Conservation (phyloP, 2,329 filamentous ascomycete species). For the Parastagonospora avenae region DNA sequence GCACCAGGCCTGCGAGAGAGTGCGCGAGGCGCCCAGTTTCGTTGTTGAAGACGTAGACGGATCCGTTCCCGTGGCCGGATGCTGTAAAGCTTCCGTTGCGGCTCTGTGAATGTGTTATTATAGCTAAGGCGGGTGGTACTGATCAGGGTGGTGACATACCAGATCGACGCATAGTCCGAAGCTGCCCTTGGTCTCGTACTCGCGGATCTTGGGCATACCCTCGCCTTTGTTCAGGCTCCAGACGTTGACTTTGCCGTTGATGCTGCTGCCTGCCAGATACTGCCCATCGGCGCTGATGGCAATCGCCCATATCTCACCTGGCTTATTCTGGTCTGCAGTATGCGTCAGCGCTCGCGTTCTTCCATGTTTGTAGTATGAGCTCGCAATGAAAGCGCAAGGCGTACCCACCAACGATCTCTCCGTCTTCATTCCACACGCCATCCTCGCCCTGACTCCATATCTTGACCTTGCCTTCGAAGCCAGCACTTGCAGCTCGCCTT, state of each 20-base stretch:
- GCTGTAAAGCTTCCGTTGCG: constrained; percentile 83
- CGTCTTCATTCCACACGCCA: constrained; percentile 60
- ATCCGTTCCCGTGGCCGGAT: constrained; percentile 90
- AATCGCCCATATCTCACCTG: constrained; percentile 84
- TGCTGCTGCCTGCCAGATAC: constrained; percentile 84
- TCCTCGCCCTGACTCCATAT: constrained; percentile 70
- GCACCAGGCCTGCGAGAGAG: constrained; percentile 83
- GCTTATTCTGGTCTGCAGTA: constrained; percentile 57
- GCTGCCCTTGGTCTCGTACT: constrained; percentile 91
- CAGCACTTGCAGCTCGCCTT: constrained; percentile 74
- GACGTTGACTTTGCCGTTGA: constrained; percentile 86
- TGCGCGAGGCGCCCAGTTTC: constrained; percentile 83
- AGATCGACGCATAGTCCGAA: constrained; percentile 90
- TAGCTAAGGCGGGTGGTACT: neutral
- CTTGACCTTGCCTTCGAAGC: constrained; percentile 87
- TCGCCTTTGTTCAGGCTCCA: constrained; percentile 69
- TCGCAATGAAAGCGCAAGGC: constrained; percentile 23
- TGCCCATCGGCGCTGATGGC: constrained; percentile 82
- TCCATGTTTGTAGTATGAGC: neutral
- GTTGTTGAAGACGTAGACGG: constrained; percentile 94
- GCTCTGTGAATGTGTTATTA: constrained; percentile 51
- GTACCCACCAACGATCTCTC: constrained; percentile 51
- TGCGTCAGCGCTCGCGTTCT: constrained; percentile 7
- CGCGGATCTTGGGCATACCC: constrained; percentile 68
- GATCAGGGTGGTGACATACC: constrained; percentile 45